phyloP scores from a whole-genome alignment of 306 rosid genomes.

The Citrullus mucosospermus region DNA sequence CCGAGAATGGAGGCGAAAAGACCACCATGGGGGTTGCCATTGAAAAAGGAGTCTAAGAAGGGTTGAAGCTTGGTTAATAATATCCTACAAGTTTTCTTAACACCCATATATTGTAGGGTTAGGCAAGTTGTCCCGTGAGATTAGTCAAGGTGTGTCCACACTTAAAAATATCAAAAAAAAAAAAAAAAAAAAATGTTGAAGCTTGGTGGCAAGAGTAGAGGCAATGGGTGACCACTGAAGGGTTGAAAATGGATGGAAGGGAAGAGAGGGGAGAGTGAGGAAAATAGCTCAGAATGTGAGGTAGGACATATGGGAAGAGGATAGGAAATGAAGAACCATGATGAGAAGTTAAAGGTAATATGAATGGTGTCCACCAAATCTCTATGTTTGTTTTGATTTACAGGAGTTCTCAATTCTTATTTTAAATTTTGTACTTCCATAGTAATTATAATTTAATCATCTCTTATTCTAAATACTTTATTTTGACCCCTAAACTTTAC shows the following conservation, averaged over 20 bases:
- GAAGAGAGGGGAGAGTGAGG: background rate
- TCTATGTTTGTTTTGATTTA: too few relatives aligned
- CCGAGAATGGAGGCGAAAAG: too few relatives aligned
- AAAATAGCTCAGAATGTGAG: background rate
- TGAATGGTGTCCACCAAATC: conserved; percentile 17
- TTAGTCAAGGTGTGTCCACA: too few relatives aligned
- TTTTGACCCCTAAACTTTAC: background rate
- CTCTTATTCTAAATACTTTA: background rate
- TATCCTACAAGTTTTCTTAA: too few relatives aligned
- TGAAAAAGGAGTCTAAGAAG: background rate
- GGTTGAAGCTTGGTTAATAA: background rate
- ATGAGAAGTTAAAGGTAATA: background rate
- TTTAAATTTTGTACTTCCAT: background rate
- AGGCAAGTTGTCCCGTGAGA: too few relatives aligned
- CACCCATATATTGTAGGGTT: too few relatives aligned
- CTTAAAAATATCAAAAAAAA: too few relatives aligned
- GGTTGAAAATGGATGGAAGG: background rate
- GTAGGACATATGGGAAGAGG: conserved; percentile 17
- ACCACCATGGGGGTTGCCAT: background rate
- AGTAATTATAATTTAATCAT: background rate
- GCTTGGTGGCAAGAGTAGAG: background rate
- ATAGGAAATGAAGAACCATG: conserved; percentile 25
- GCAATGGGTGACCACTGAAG: background rate
- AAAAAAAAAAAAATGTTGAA: too few relatives aligned
- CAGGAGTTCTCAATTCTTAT: background rate